phyloP scores from a whole-genome alignment of 805 yeast species.

The Candida incommunis region DNA sequence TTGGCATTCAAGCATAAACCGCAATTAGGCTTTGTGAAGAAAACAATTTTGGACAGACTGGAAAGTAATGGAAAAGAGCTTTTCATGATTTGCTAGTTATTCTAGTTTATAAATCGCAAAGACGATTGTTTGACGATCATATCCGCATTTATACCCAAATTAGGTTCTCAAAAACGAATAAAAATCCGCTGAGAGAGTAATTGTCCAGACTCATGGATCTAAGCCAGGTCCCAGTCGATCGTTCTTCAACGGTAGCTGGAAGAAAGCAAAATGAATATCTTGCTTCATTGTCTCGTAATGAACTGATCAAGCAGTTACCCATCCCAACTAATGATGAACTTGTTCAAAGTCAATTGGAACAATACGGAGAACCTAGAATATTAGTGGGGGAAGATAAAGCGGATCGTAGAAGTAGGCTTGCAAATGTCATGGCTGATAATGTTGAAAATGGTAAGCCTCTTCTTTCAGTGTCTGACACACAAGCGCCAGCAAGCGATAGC shows the following conservation, averaged over 20 bases:
- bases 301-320: background rate
- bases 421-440: conserved; percentile 27
- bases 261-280: background rate
- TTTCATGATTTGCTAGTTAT: too few relatives aligned
- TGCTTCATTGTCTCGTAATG: background rate
- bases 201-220: too few relatives aligned
- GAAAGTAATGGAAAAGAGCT: too few relatives aligned
- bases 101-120: too few relatives aligned
- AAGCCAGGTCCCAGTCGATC: background rate
- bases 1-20: conserved; percentile 24
- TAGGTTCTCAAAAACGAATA: too few relatives aligned
- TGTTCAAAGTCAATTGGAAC: background rate
- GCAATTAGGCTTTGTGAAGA: conserved; percentile 23
- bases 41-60: background rate
- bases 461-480: conserved; percentile 5
- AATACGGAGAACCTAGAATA: background rate
- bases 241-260: background rate
- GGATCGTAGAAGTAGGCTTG: conserved; percentile 46
- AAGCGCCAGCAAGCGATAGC: conserved; percentile 5
- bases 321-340: background rate
- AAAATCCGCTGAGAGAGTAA: too few relatives aligned
- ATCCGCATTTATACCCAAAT: too few relatives aligned
- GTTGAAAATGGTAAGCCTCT: conserved; percentile 7
- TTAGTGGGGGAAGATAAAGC: conserved; percentile 34
- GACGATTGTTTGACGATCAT: too few relatives aligned